Conservation (phyloP, 257 asterid species). For the Paraleonurus japonicus region DNA sequence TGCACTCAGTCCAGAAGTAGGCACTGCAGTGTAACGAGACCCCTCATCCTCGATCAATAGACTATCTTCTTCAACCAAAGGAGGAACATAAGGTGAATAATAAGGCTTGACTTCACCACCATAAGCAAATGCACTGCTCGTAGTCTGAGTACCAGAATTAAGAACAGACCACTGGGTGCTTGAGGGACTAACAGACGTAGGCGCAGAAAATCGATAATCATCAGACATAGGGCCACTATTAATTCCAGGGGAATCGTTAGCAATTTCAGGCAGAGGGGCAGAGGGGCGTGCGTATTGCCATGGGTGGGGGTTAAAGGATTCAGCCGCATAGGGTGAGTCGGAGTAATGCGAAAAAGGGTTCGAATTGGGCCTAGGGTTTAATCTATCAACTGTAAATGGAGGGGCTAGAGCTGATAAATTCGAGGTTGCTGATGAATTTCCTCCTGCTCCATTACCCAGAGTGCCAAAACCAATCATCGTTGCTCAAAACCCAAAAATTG, state of each 20-base stretch:
- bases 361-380: conserved; percentile 51
- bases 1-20: conserved; percentile 40
- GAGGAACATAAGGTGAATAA: conserved; percentile 44
- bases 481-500: conserved; percentile 23
- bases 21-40: conserved; percentile 33
- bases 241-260: conserved; percentile 40
- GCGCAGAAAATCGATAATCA: conserved; percentile 40
- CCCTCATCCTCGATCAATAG: conserved; percentile 37
- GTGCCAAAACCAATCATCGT: conserved; percentile 73
- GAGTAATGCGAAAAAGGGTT: conserved; percentile 45
- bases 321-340: conserved; percentile 38
- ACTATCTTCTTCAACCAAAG: conserved; percentile 39
- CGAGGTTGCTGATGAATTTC: conserved; percentile 53
- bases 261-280: conserved; percentile 44
- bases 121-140: conserved; percentile 31
- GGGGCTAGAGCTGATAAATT: conserved; percentile 92
- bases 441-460: conserved; percentile 52
- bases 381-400: conserved; percentile 87
- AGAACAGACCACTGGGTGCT: conserved; percentile 45
- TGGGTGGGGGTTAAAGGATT: conserved; percentile 45
- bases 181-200: conserved; percentile 34
- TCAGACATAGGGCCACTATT: conserved; percentile 33
- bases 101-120: conserved; percentile 49
- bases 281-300: conserved; percentile 56
- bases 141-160: conserved; percentile 30